Conservation (phyloP, 2,329 filamentous ascomycete genomes). For the Aspergillus quadricinctus region DNA sequence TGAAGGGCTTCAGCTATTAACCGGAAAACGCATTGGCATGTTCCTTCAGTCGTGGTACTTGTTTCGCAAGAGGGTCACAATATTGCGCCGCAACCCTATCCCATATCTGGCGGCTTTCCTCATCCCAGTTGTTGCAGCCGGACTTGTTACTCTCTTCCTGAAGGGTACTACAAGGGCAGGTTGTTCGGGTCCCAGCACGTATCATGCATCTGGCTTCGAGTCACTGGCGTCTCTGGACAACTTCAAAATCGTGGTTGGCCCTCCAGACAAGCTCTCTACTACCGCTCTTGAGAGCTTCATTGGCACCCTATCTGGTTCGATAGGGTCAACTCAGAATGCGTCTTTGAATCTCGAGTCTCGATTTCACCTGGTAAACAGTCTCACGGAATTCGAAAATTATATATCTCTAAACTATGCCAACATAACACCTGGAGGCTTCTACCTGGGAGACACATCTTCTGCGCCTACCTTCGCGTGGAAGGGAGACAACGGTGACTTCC, state of each 20-base stretch:
- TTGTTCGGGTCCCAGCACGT: constrained; percentile 45
- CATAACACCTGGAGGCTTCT: constrained; percentile 75
- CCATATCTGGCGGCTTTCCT: constrained; percentile 70
- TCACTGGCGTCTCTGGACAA: constrained; percentile 26
- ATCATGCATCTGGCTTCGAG: constrained; percentile 18
- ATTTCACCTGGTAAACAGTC: constrained; percentile 56
- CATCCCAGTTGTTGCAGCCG: constrained; percentile 75
- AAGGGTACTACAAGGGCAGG: constrained; percentile 49
- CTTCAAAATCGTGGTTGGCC: constrained; percentile 36
- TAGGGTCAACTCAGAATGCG: constrained; percentile 17
- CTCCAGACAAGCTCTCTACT: constrained; percentile 25
- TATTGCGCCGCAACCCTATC: constrained; percentile 73
- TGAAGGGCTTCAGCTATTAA: constrained; percentile 49
- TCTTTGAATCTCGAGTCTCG: constrained; percentile 33
- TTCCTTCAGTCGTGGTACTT: constrained; percentile 67
- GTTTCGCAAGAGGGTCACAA: constrained; percentile 71
- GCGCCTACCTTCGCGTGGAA: constrained; percentile 67
- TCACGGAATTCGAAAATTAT: constrained; percentile 64
- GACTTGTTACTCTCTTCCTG: constrained; percentile 73
- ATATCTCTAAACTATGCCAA: constrained; percentile 61
- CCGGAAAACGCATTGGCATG: constrained; percentile 67
- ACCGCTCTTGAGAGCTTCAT: constrained; percentile 18
- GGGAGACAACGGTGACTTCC: constrained; percentile 57
- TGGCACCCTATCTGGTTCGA: constrained; percentile 20
- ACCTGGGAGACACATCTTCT: constrained; percentile 59